Base-by-base conservation (phyloP, 2,329 filamentous ascomycete species). In the Fragosphaeria purpurea region DNA sequence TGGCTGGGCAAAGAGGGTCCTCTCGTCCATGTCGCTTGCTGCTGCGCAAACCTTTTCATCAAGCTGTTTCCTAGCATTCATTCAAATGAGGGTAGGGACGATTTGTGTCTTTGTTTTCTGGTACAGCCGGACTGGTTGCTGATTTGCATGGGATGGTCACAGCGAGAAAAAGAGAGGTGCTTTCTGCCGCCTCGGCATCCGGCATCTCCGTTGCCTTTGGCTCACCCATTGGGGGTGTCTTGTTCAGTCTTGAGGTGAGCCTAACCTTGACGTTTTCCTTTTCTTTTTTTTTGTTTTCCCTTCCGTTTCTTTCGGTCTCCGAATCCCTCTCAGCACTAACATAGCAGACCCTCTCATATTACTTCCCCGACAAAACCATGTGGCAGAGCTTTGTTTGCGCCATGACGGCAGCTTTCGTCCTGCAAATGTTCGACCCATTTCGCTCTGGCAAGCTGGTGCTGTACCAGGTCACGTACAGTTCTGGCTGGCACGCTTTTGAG, bases 321-420 rank as follows among this genome's bases (percentile, higher is more conserved):
- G 2, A 22, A 22, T 22, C 22, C 22, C 22, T 22, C 22, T 3
- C 22, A 22, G 22, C 22, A 22, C 56, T 59, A 34, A 49, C 44
- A 8, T 8, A 22, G 8, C 49, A 86, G 79, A 88, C 95, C 76
- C 73, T 97, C 3, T 95, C 89, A 1, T 97, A 96, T 65, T 97
- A 96, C 67, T 97, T 97, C 59, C 91, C 93, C 0, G 91, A 97
- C 68, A 97, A 97, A 68, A 97, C 93, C 8, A 97, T 98, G 93
- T 98, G 93, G 93, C 93, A 96, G 65, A 95, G 89, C 61, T 98
- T 98, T 62, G 93, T 98, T 41, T 97, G 93, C 61, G 93, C 93
- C 63, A 97, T 97, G 90, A 88, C 95, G n/a, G 93, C 90, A 12
- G 91, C 93, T 13, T 88, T 97, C 39, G 88, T 89, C 11, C 74